These are phyloP conservation scores for Leccinum subgranulosum DNA, from an alignment of 768 basidiomycete species.

Conservation along the genomic window DNA sequence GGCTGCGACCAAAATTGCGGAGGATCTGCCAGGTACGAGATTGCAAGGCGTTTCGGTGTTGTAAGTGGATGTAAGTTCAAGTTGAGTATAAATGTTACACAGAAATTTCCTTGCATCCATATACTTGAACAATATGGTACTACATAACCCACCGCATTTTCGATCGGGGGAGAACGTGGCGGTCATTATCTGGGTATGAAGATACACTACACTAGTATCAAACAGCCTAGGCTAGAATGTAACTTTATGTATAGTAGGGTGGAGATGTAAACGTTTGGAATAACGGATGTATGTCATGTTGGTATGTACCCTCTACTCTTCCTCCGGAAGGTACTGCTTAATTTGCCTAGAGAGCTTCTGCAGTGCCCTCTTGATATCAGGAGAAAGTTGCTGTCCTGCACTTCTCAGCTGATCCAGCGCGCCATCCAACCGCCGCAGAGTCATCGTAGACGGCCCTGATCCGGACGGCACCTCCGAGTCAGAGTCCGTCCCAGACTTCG, in stretches of 20 bases:
- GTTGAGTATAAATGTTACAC: too few relatives aligned
- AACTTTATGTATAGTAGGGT: background rate
- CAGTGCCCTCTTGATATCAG: slow-evolving; percentile 1
- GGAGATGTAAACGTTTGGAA: background rate
- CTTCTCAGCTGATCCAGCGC: background rate
- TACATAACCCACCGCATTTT: slow-evolving; percentile 33
- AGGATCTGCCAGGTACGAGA: background rate
- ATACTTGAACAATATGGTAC: too few relatives aligned
- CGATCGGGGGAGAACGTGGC: background rate
- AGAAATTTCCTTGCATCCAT: too few relatives aligned
- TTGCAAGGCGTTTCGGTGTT: background rate
- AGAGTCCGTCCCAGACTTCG: background rate
- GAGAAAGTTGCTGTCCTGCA: background rate
- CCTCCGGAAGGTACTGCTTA: background rate
- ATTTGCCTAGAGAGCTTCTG: background rate
- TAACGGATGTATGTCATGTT: background rate
- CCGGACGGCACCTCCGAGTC: background rate
- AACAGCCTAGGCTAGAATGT: background rate
- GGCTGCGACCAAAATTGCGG: background rate
- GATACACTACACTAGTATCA: background rate
- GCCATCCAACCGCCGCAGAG: background rate
- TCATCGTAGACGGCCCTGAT: background rate
- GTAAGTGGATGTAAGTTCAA: too few relatives aligned
- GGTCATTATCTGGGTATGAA: background rate
- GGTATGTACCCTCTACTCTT: too few relatives aligned